Base-by-base conservation (phyloP, 2,329 filamentous ascomycete genomes). In the Colletotrichum brevisporum region DNA sequence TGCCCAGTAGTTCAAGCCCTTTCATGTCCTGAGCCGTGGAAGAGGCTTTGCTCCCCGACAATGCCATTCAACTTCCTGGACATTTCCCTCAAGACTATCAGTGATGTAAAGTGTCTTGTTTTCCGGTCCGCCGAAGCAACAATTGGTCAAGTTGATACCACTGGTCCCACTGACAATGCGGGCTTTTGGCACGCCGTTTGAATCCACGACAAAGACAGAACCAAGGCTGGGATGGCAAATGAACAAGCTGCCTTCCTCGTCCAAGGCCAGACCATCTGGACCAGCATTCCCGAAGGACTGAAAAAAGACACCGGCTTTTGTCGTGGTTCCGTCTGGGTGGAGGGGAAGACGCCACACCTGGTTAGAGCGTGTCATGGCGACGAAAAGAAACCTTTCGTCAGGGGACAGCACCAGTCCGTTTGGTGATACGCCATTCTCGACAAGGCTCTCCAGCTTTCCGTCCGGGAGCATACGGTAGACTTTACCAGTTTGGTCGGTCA, bases 321-420 rank as follows among this genome's bases (percentile, higher is more conserved):
- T 78, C 0, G 78, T 80, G 0, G 78, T 78, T 0, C 81, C 80
- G 56, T 83, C 79, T 1, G 73, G 63, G 60, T 82, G 78, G 0
- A 83, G 74, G 1, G 80, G 81, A 0, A 82, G 63, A 1, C 79
- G 74, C 81, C 80, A 83, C 2, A 83, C 80, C n/a, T 81, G 74
- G 62, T 83, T 83, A 3, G 78, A 75, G 0, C 79, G 72, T 6
- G 79, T 81, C 79, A 81, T 81, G 36, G 80, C 81, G 0, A 83
- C 80, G 31, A 79, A 81, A 3, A 83, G 67, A 26, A 81, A 79
- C 2, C 75, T 75, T 60, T 83, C 81, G 57, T 84, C 80, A 4
- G 74, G 73, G 1, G 77, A 81, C 0, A 83, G 75, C 0, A 75
- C 80, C 2, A 82, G 73, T 0, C 80, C 81, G 36, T 83, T 83